Evolutionary conservation across 352 stramenopile genomes (phyloP).

Genomic region (Phytophthora constricta): DNA sequence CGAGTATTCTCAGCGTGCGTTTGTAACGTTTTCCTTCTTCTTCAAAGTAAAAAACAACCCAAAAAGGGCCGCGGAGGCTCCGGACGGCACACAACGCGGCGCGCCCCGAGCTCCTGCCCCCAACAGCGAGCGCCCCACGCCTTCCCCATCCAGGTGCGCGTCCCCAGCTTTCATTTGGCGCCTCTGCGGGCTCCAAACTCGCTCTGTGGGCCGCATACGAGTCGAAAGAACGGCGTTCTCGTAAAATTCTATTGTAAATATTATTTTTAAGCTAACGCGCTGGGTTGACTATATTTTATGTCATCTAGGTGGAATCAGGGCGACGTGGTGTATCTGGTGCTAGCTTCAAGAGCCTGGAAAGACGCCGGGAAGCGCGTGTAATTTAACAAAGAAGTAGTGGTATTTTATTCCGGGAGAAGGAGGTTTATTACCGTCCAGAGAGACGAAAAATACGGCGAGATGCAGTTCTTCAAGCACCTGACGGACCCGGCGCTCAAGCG

Average conservation of each 20-base stretch:
- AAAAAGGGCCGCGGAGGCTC: slow-evolving; percentile 24
- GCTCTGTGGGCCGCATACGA: background rate
- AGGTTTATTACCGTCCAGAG: background rate
- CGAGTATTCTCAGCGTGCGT: slow-evolving; percentile 1
- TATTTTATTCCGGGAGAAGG: slow-evolving; percentile 15
- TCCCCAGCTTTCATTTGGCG: background rate
- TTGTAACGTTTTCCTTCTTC: slow-evolving; percentile 21
- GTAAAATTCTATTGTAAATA: background rate
- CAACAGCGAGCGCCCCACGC: background rate
- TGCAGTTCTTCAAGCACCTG: slow-evolving; percentile 91
- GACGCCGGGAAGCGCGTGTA: background rate
- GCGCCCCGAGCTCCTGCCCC: slow-evolving; percentile 2
- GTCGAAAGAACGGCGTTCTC: slow-evolving; percentile 2
- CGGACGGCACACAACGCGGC: slow-evolving; percentile 20
- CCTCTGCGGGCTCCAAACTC: slow-evolving; percentile 3
- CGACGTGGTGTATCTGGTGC: background rate
- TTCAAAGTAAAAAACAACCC: slow-evolving; percentile 41
- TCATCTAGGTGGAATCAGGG: background rate
- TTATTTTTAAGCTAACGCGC: background rate
- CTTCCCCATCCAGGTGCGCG: slow-evolving; percentile 13
- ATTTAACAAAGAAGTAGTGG: slow-evolving; percentile 8
- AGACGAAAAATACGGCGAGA: slow-evolving; percentile 18
- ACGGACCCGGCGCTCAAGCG: slow-evolving; percentile 90
- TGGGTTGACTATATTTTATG: no score
- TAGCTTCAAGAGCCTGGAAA: background rate